Base-by-base conservation (phyloP, 108 stramenopile genomes). In the Nitzschia putrida region DNA sequence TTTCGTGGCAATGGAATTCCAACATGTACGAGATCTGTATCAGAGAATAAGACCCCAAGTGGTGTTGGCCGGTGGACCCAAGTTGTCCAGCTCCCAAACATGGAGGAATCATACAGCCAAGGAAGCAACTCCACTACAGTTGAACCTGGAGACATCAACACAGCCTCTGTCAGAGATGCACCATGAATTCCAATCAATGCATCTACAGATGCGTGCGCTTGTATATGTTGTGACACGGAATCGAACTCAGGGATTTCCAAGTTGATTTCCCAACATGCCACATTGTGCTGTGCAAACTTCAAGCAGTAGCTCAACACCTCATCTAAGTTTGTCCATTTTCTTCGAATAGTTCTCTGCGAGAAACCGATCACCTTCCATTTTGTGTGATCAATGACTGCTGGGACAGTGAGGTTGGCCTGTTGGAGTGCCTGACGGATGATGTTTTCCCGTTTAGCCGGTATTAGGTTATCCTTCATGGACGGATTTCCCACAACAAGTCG, bases 181-280 rank as follows among this genome's bases (percentile, higher is more conserved):
- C 82, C 78, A 66, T 83, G 82, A 44, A 83, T 75, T 44, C 82
- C 82, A 61, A 85, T 83, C 49, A 85, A 26, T n/a, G 52, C 84
- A 54, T 85, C 77, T n/a, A 85, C 60, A 18, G 76, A 65, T 3
- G 71, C 79, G 66, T 85, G 84, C 3, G 78, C 79, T 7, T 82
- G 26, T 14, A 83, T 47, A 66, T 85, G 84, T 25, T 81, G 43
- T 49, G 70, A 23, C 69, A 77, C 37, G 59, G 47, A 9, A 53
- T 52, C 29, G 14, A 61, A 25, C 14, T 18, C n/a, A 37, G 20
- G 24, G 66, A 80, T 21, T 74, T 85, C 81, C 8, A 85, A 76
- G 58, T 85, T 85, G 12, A 85, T 76, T 50, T 81, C 81, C 0
- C 78, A 43, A 54, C 79, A 85, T 23, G 72, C 45, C 26, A 80